Conservation (phyloP, 2,329 filamentous ascomycete species). For the Leptographium radiaticola region DNA sequence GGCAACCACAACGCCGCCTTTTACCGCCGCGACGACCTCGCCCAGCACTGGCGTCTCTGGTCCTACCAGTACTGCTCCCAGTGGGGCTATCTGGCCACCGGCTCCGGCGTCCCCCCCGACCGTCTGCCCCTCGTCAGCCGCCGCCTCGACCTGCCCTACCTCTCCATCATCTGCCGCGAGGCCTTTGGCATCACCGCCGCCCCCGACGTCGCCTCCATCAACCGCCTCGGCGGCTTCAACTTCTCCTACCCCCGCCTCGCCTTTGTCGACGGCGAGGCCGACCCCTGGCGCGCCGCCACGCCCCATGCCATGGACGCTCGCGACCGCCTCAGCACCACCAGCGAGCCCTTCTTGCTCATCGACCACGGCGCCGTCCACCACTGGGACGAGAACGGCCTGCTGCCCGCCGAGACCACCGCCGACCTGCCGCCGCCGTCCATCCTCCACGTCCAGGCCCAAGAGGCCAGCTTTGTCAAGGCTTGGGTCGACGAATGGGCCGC, state of each 20-base stretch:
- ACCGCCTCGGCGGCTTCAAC: conserved; percentile 62
- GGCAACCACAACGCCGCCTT: conserved; percentile 20
- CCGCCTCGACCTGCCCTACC: conserved; percentile 49
- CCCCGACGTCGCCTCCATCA: conserved; percentile 53
- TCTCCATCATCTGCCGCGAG: conserved; percentile 46
- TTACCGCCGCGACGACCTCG: conserved; percentile 22
- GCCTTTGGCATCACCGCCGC: conserved; percentile 56
- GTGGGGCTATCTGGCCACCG: conserved; percentile 71
- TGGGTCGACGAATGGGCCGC: conserved; percentile 10
- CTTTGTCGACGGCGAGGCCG: conserved; percentile 62
- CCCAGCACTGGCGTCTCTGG: conserved; percentile 33
- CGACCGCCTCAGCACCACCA: conserved; percentile 42
- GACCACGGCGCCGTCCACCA: conserved; percentile 59
- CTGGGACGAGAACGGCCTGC: conserved; percentile 64
- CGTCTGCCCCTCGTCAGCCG: conserved; percentile 61
- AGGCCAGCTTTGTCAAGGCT: conserved; percentile 9
- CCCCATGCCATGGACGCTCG: conserved; percentile 51
- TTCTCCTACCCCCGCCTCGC: conserved; percentile 66
- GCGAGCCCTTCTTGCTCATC: conserved; percentile 63
- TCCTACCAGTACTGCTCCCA: conserved; percentile 42
- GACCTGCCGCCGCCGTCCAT: conserved; percentile 10
- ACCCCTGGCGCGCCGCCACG: conserved; percentile 68
- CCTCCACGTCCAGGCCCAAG: conserved; percentile 8
- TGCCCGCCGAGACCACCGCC: conserved; percentile 42
- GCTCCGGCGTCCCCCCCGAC: conserved; percentile 50